A percentile compares a stretch with the other conserved stretches of the same genome.
phyloP scores from a whole-genome alignment of 2,329 filamentous ascomycete genomes.

The Byssothecium circinans region DNA sequence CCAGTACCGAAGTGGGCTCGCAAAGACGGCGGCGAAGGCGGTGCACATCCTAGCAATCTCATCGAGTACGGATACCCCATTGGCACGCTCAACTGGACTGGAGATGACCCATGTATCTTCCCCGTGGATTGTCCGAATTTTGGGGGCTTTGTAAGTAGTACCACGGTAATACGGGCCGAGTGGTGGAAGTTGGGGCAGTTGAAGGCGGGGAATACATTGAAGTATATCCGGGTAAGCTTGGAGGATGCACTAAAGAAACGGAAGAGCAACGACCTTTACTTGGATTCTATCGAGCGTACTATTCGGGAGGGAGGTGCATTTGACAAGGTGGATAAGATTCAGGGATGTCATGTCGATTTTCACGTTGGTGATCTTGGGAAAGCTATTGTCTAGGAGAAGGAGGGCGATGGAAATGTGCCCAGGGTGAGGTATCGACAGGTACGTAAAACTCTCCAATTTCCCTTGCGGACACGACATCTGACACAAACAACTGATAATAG shows the following conservation, averaged over 20 bases:
- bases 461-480: conserved; percentile 16
- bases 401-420: conserved; percentile 21
- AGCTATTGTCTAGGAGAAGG: conserved; percentile 33
- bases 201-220: conserved; percentile 59
- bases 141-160: conserved; percentile 61
- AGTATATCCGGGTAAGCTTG: conserved; percentile 55
- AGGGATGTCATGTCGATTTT: conserved; percentile 30
- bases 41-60: conserved; percentile 62
- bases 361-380: conserved; percentile 31
- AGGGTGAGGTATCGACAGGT: conserved; percentile 29
- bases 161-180: conserved; percentile 60
- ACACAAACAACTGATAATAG: conserved; percentile 29
- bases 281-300: conserved; percentile 48
- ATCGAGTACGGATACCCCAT: conserved; percentile 58
- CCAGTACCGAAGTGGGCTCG: conserved; percentile 62
- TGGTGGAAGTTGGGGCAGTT: conserved; percentile 65
- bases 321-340: conserved; percentile 24
- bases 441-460: neutral
- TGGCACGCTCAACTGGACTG: conserved; percentile 63
- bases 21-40: conserved; percentile 63
- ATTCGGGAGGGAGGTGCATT: conserved; percentile 29
- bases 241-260: conserved; percentile 54
- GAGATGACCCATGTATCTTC: conserved; percentile 63
- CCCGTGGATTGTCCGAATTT: conserved; percentile 62
- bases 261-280: conserved; percentile 48